phyloP scores from a whole-genome alignment of 495 filamentous ascomycete species.

The Physcia stellaris region DNA sequence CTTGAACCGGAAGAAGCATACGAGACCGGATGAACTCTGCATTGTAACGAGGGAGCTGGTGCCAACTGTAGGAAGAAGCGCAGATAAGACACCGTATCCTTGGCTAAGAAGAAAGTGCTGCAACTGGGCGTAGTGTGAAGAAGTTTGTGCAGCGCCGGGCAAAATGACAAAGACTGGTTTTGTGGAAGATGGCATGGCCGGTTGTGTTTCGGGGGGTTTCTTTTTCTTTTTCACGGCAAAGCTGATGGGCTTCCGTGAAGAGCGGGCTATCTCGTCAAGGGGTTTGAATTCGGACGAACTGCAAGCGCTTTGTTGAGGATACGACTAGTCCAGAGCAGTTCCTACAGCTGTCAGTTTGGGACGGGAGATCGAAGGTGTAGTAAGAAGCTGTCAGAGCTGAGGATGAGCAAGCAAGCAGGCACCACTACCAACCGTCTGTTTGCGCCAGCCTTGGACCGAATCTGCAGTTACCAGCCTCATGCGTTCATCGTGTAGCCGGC shows the following conservation, averaged over 20 bases:
- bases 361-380: no score
- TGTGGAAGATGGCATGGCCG: neutral
- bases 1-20: conserved; percentile 14
- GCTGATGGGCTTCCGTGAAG: neutral
- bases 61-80: conserved; percentile 4
- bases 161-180: conserved; percentile 9
- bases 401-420: no score
- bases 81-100: conserved; percentile 10
- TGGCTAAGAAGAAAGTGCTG: conserved; percentile 6
- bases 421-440: no score
- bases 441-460: no score
- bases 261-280: no score
- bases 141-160: conserved; percentile 10
- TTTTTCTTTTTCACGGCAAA: neutral
- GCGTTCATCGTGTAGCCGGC: no score
- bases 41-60: conserved; percentile 4
- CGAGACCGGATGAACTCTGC: conserved; percentile 8
- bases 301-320: no score
- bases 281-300: no score
- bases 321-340: no score
- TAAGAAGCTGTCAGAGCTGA: no score
- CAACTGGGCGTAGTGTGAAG: conserved; percentile 13
- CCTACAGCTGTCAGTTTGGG: no score
- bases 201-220: neutral
- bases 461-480: no score